phyloP scores from a whole-genome alignment of 1,284 basidiomycete genomes.

The Cutaneotrichosporon sp. region DNA sequence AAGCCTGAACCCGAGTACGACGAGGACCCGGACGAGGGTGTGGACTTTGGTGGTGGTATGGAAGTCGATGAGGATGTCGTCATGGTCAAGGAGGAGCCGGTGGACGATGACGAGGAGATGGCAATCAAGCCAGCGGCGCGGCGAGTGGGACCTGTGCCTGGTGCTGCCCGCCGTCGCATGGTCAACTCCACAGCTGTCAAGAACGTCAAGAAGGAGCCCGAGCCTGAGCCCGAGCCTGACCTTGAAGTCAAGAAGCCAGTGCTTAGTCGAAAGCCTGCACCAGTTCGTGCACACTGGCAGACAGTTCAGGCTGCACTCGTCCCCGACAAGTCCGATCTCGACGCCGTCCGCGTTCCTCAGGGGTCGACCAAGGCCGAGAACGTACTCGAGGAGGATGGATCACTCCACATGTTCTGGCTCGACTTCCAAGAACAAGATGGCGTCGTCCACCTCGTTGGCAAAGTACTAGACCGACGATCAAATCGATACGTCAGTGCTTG shows the following conservation, averaged over 20 bases:
- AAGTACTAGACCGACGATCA: conserved; percentile 70
- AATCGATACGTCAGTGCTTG: conserved; percentile 78
- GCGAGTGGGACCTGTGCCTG: conserved; percentile 8
- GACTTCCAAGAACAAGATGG: conserved; percentile 80
- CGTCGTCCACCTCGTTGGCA: conserved; percentile 75
- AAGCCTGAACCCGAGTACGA: conserved; percentile 26
- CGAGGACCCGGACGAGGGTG: conserved; percentile 18
- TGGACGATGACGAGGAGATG: conserved; percentile 45
- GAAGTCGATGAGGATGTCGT: conserved; percentile 30
- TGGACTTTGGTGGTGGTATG: conserved; percentile 22
- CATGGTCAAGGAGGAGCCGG: conserved; percentile 46
- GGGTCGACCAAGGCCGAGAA: conserved; percentile 50
- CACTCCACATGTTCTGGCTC: conserved; percentile 84
- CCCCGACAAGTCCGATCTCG: conserved; percentile 30
- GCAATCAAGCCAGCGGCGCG: conserved; percentile 21
- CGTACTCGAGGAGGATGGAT: conserved; percentile 63
- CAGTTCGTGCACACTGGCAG: conserved; percentile 62
- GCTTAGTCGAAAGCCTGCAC: conserved; percentile 30
- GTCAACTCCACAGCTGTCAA: conserved; percentile 48
- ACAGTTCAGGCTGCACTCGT: conserved; percentile 60
- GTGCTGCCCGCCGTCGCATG: conserved; percentile 38
- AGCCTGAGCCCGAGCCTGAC: conserved; percentile 24
- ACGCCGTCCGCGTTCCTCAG: conserved; percentile 45
- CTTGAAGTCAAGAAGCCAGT: conserved; percentile 21
- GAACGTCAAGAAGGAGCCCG: conserved; percentile 51